phyloP scores from a whole-genome alignment of 352 stramenopile species.

The Pythium utonaiense region DNA sequence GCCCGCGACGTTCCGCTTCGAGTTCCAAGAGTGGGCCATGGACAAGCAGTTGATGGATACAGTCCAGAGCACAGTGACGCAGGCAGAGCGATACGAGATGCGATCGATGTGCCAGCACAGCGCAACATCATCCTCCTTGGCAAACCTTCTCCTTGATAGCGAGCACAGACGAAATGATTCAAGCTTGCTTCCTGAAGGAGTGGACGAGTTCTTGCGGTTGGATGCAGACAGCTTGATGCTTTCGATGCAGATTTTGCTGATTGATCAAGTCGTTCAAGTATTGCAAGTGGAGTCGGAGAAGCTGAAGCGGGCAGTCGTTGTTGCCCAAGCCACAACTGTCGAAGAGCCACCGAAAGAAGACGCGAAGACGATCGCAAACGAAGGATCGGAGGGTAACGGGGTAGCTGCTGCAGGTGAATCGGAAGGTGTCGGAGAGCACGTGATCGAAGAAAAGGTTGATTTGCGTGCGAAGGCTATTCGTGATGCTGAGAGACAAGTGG shows the following conservation, averaged over 20 bases:
- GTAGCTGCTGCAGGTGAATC: neutral
- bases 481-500: constrained; percentile 23
- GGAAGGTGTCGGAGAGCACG: neutral
- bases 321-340: constrained; percentile 8
- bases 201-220: constrained; percentile 63
- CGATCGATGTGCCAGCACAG: constrained; percentile 56
- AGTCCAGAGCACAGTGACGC: constrained; percentile 57
- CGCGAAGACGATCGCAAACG: neutral
- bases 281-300: constrained; percentile 56
- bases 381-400: neutral
- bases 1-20: constrained; percentile 68
- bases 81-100: constrained; percentile 72
- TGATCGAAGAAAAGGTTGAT: neutral
- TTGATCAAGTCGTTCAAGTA: constrained; percentile 70
- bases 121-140: constrained; percentile 37
- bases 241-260: constrained; percentile 76
- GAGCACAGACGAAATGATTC: constrained; percentile 14
- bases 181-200: constrained; percentile 22
- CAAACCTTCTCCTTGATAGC: constrained; percentile 13
- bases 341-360: neutral
- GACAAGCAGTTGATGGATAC: constrained; percentile 64
- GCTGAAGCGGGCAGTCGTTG: constrained; percentile 14
- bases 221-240: constrained; percentile 69
- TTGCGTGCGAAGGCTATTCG: neutral
- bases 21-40: constrained; percentile 82